Conservation (phyloP, 352 stramenopile species). For the Aphanomyces euteiches region DNA sequence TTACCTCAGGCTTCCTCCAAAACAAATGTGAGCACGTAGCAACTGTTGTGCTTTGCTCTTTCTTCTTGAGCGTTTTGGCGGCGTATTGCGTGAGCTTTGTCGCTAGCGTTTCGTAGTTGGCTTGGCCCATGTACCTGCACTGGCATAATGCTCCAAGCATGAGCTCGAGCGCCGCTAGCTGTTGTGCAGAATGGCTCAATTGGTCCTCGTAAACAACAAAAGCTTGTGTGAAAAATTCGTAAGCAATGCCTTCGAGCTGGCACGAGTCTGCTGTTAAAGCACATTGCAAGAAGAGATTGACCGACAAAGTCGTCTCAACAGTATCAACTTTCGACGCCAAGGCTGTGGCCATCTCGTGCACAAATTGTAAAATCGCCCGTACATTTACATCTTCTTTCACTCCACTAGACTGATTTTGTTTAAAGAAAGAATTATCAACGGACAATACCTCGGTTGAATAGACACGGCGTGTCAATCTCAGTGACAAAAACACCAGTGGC, state of each 20-base stretch:
- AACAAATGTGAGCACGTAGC: conserved; percentile 94
- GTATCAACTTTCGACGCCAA: conserved; percentile 74
- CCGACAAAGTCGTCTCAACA: conserved; percentile 52
- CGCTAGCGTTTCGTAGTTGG: conserved; percentile 94
- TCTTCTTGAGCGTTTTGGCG: conserved; percentile 95
- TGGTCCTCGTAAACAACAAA: conserved; percentile 98
- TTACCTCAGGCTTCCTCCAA: conserved; percentile 56
- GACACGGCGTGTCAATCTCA: conserved; percentile 76
- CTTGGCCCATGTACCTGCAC: conserved; percentile 69
- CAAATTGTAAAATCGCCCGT: conserved; percentile 95
- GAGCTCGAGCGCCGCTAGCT: conserved; percentile 83
- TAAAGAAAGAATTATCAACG: too few species aligned
- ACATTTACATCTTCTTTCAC: conserved; percentile 47
- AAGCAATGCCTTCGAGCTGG: conserved; percentile 89
- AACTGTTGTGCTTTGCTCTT: conserved; percentile 94
- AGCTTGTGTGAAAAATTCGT: conserved; percentile 94
- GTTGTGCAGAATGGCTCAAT: conserved; percentile 87
- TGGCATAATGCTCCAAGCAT: conserved; percentile 88
- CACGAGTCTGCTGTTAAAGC: conserved; percentile 84
- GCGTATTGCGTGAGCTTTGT: conserved; percentile 96
- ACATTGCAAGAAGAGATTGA: conserved; percentile 95
- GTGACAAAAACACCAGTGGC: conserved; percentile 88
- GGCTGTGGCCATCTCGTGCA: conserved; percentile 95
- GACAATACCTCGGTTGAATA: conserved; percentile 42
- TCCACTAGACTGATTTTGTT: too few species aligned